These are phyloP conservation scores for Pilobolus umbonatus DNA, from an alignment of 192 early-diverging fungal species.

Conservation along the genomic window DNA sequence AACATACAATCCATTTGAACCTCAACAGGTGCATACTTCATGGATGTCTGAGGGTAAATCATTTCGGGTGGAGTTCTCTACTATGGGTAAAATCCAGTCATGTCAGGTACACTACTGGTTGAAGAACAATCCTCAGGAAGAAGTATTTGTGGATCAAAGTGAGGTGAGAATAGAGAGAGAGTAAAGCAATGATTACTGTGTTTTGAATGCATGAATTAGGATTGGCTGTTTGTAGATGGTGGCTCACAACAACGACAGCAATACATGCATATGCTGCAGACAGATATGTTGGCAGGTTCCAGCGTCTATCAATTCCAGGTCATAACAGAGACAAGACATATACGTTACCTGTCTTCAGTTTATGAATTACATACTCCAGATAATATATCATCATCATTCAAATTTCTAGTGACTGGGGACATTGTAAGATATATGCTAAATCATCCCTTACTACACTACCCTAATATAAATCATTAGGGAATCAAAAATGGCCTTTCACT, in stretches of 20 bases:
- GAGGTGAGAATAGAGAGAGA: neutral
- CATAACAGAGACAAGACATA: neutral
- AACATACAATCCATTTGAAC: constrained; percentile 6
- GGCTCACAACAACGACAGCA: constrained; percentile 8
- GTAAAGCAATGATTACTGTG: neutral
- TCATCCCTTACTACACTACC: neutral
- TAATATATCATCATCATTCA: constrained; percentile 1
- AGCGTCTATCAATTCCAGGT: constrained; percentile 21
- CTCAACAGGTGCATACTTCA: constrained; percentile 22
- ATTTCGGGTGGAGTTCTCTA: constrained; percentile 23
- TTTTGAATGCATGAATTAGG: too few relatives aligned
- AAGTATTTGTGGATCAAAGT: neutral
- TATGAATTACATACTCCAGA: constrained; percentile 14
- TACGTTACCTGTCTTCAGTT: neutral
- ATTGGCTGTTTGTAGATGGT: constrained; percentile 22
- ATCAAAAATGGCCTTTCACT: constrained; percentile 18
- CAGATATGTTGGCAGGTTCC: neutral
- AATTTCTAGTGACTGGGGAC: constrained; percentile 27
- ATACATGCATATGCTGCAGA: constrained; percentile 15
- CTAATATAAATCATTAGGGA: constrained; percentile 7
- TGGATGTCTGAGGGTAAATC: constrained; percentile 2
- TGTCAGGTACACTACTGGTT: constrained; percentile 16
- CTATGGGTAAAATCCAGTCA: constrained; percentile 2
- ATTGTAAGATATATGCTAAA: neutral
- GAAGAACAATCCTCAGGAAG: neutral